Evolutionary conservation across 208 protist species (phyloP).

Genomic region (Trichomonas gallinae): DNA sequence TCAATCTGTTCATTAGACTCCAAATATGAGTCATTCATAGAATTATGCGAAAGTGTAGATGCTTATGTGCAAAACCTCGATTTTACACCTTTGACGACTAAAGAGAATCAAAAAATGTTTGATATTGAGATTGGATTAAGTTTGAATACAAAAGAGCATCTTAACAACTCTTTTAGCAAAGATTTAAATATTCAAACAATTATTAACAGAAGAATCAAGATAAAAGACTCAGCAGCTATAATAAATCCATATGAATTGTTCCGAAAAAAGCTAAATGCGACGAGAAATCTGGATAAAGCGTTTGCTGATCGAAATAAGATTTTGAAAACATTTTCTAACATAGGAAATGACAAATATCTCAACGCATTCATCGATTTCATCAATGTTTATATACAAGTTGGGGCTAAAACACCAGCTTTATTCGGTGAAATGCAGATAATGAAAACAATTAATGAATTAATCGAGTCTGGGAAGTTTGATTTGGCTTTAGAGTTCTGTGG

Average conservation of each 20-base stretch:
- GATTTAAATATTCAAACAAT: not conserved
- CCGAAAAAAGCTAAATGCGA: not conserved
- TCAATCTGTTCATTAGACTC: not conserved
- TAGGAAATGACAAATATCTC: not conserved
- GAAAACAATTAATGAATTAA: not conserved
- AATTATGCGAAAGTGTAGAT: not conserved
- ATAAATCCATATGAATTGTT: not conserved
- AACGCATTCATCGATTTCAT: not conserved
- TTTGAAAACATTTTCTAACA: not conserved
- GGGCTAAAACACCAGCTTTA: not conserved
- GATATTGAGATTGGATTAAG: not conserved
- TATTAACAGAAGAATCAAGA: not conserved
- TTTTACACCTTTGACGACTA: not conserved
- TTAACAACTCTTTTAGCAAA: not conserved
- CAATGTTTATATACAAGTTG: not conserved
- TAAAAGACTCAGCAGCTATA: not conserved
- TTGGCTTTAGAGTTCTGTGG: not conserved
- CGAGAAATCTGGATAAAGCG: not conserved
- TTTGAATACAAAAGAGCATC: not conserved
- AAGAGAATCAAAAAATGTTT: not conserved
- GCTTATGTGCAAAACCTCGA: not conserved
- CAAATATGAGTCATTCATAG: not conserved
- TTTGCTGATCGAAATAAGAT: not conserved
- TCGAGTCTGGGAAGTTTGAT: not conserved
- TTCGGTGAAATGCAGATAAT: not conserved